Base-by-base conservation (phyloP, 1,284 basidiomycete species). In the Paramarasmius palmivorus region DNA sequence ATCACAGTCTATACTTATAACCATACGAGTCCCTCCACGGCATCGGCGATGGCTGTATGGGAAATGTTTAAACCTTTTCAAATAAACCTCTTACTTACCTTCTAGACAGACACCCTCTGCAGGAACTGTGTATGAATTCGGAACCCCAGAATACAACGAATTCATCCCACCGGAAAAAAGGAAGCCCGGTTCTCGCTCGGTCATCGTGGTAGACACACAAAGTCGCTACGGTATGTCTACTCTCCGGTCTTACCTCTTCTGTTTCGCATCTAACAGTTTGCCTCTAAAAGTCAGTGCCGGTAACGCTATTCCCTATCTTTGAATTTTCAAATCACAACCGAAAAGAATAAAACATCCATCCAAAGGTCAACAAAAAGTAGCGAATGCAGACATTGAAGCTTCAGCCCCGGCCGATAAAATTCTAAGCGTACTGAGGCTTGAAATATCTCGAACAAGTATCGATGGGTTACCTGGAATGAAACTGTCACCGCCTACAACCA, bases 1-100 rank as follows among this genome's bases (percentile, higher is more conserved):
- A 75, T 84, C 6, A 83, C 82, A 0, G 69, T 84, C 41, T 63
- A 83, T 52, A 83, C 85, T 61, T 75, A 78, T 52, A 79, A 81
- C 0, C 82, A 84, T 41, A 79, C 82, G 47, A 81, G 75, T 1
- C 74, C 74, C 12, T 71, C 76, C 3, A 65, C 70, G 17, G 82
- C 84, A 57, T 61, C 72, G 3, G 63, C n/a, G n/a, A n/a, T n/a
- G 81, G 32, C 66, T 84, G 1, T 84, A 74, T 60, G 82, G 81
- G n/a, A 79, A 65, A 70, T 79, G 82, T 79, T 32, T 12, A 6
- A 6, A 12, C 29, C 12, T 32, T 32, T 32, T 32, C 29, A 6
- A 32, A 32, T 12, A 32, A 32, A 32, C 7, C 7, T 6, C 12
- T 32, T 32, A 32, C 29, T n/a, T n/a, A n/a, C n/a, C n/a, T n/a